These are phyloP conservation scores for Elsinoe batatas DNA, from an alignment of 2,329 filamentous ascomycete species.

Conservation along the genomic window DNA sequence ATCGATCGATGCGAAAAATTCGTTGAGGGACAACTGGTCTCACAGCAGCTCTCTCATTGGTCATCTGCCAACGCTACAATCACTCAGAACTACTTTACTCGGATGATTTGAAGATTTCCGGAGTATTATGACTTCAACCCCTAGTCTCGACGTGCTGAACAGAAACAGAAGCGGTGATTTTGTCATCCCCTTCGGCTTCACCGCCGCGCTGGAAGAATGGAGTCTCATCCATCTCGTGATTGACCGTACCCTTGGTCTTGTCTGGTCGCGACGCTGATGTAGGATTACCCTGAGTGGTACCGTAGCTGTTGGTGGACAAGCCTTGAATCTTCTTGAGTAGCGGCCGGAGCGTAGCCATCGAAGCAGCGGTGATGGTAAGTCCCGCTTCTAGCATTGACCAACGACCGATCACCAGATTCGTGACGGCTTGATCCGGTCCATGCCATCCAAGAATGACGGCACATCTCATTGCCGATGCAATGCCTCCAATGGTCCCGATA, in stretches of 20 bases:
- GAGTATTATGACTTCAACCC: not conserved
- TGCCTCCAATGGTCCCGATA: not conserved
- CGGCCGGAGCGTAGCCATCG: not conserved
- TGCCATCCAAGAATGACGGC: not conserved
- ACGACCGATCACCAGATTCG: not conserved
- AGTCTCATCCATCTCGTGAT: not conserved
- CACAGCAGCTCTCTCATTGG: too few relatives aligned
- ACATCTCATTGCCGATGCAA: not conserved
- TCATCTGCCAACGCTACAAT: too few relatives aligned
- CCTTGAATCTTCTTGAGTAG: not conserved
- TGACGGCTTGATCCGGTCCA: not conserved
- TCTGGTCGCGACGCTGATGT: not conserved
- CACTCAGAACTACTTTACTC: too few relatives aligned
- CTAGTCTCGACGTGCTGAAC: not conserved
- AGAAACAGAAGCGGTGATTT: not conserved
- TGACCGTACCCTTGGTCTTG: not conserved
- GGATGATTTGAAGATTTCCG: too few relatives aligned
- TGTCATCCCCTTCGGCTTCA: not conserved
- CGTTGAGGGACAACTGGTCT: too few relatives aligned
- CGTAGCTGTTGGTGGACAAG: not conserved
- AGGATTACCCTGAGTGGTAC: not conserved
- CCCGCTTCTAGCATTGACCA: not conserved
- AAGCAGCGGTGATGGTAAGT: not conserved
- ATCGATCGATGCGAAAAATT: too few relatives aligned
- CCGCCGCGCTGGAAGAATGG: not conserved